A percentile compares a stretch with the other conserved stretches of the same genome.
Evolutionary conservation across 2,329 filamentous ascomycete genomes (phyloP).

Genomic region (Stagonosporopsis chrysanthemi): DNA sequence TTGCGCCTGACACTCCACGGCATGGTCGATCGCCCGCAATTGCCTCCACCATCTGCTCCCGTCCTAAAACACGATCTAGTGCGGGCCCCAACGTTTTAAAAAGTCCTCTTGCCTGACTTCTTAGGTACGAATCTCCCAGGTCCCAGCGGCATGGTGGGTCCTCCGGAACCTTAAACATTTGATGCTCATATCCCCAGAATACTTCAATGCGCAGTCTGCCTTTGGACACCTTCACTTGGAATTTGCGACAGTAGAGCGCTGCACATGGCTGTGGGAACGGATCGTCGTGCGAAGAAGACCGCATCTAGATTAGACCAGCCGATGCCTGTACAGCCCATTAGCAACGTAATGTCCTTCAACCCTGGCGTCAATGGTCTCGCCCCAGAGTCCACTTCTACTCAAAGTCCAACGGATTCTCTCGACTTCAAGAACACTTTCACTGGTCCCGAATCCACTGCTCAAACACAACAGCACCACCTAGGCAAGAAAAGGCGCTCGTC

Average conservation of each 20-base stretch:
- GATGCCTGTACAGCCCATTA: constrained; percentile 41
- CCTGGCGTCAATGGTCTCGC: constrained; percentile 38
- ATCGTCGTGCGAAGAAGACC: constrained; percentile 47
- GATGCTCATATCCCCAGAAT: constrained; percentile 39
- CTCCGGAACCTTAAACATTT: constrained; percentile 34
- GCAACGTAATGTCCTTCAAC: constrained; percentile 48
- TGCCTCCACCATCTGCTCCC: constrained; percentile 44
- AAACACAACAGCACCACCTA: constrained; percentile 32
- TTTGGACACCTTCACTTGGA: constrained; percentile 33
- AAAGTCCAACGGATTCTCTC: constrained; percentile 32
- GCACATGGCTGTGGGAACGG: constrained; percentile 51
- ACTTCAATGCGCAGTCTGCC: constrained; percentile 40
- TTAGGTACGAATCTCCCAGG: constrained; percentile 41
- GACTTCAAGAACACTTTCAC: constrained; percentile 30
- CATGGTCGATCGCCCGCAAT: constrained; percentile 44
- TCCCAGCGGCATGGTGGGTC: constrained; percentile 32
- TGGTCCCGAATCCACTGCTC: constrained; percentile 27
- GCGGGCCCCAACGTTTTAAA: constrained; percentile 48
- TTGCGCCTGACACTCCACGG: constrained; percentile 42
- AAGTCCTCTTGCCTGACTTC: constrained; percentile 37
- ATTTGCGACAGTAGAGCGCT: constrained; percentile 40
- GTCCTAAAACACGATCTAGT: constrained; percentile 40
- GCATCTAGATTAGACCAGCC: constrained; percentile 43
- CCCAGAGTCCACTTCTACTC: constrained; percentile 32
- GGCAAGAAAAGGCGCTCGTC: constrained; percentile 49